Conservation (phyloP, 139 green algal species). For the Zygnema circumcarinatum region DNA sequence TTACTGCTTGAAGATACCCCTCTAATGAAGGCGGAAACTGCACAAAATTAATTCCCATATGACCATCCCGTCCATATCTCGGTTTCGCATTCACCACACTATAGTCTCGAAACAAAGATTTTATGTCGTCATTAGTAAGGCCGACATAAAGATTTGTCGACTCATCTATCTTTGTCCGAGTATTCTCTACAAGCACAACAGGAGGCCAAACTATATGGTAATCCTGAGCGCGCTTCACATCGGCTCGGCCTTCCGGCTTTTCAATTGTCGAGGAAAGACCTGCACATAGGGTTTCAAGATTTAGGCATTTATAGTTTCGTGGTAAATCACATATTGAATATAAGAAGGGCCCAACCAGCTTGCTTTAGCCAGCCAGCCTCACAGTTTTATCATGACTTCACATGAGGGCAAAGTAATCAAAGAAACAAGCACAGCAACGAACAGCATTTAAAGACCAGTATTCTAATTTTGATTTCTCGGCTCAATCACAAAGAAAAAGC, state of each 20-base stretch:
- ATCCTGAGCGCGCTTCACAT: not conserved
- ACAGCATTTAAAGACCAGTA: too few species aligned
- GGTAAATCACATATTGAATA: too few species aligned
- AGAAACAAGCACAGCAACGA: too few species aligned
- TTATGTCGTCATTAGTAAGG: not conserved
- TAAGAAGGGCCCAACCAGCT: too few species aligned
- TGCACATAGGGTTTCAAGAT: too few species aligned
- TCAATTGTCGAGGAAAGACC: too few species aligned
- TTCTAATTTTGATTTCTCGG: too few species aligned
- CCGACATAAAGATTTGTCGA: not conserved
- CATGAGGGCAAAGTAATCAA: too few species aligned
- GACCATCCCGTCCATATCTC: not conserved
- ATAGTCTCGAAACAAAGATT: not conserved
- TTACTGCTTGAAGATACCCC: not conserved
- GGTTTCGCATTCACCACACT: not conserved
- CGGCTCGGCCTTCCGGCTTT: not conserved
- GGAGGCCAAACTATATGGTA: not conserved
- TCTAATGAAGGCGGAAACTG: not conserved
- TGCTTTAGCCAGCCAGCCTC: too few species aligned
- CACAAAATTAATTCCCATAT: not conserved
- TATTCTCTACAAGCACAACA: not conserved
- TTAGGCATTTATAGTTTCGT: too few species aligned
- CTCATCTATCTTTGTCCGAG: not conserved
- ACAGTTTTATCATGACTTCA: too few species aligned
- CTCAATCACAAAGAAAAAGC: too few species aligned